Evolutionary conservation across 495 filamentous ascomycete genomes (phyloP).

Genomic region (Penicillium angulare): DNA sequence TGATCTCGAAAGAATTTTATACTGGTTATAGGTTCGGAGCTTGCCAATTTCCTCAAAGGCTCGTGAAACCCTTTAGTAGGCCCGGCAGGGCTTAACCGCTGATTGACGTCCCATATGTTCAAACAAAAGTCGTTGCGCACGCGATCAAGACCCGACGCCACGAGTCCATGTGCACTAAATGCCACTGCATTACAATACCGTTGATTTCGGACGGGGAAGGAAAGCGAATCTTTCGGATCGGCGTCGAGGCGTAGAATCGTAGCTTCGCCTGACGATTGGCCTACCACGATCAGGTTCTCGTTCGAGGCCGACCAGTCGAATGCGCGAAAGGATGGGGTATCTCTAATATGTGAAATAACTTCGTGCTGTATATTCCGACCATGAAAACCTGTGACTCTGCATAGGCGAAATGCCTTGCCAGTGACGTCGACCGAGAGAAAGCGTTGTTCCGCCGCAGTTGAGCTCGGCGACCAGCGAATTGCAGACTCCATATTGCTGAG

Average conservation of each 20-base stretch:
- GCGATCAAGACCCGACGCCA: conserved; percentile 87
- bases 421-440: conserved; percentile 86
- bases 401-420: conserved; percentile 75
- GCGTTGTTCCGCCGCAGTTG: conserved; percentile 57
- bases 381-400: conserved; percentile 64
- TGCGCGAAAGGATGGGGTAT: conserved; percentile 81
- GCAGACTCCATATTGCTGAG: conserved; percentile 59
- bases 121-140: conserved; percentile 91
- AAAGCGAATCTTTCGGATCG: conserved; percentile 58
- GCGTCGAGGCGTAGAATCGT: conserved; percentile 76
- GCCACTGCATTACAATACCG: conserved; percentile 89
- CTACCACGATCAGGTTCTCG: conserved; percentile 77
- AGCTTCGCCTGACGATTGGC: conserved; percentile 80
- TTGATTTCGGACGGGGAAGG: conserved; percentile 79
- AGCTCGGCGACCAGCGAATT: conserved; percentile 88
- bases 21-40: conserved; percentile 83
- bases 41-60: conserved; percentile 70
- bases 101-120: conserved; percentile 89
- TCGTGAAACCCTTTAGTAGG: conserved; percentile 50
- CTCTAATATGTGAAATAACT: conserved; percentile 67
- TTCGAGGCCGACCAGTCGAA: conserved; percentile 92
- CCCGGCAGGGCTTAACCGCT: conserved; percentile 46
- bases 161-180: conserved; percentile 72
- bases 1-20: conserved; percentile 87
- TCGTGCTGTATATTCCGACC: conserved; percentile 61